Evolutionary conservation across 805 yeast species (phyloP).

Genomic region (Candida glaebosa): DNA sequence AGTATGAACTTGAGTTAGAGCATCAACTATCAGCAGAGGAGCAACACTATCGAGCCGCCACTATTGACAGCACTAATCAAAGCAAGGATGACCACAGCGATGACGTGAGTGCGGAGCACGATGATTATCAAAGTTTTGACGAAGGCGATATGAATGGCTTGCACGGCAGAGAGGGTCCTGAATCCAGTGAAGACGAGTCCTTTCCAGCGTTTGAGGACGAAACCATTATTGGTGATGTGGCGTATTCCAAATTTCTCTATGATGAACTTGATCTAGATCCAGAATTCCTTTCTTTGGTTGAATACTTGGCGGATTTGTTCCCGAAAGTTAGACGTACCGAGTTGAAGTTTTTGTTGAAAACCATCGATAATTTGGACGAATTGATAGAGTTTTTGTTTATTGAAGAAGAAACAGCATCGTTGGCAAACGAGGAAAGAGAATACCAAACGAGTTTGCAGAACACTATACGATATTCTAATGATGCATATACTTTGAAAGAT

Average conservation of each 20-base stretch:
- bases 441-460: background rate
- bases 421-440: slow-evolving; percentile 1
- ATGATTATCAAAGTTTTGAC: too few relatives aligned
- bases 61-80: too few relatives aligned
- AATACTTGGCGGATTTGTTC: slow-evolving; percentile 24
- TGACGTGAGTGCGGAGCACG: too few relatives aligned
- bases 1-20: too few relatives aligned
- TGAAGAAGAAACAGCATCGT: slow-evolving; percentile 12
- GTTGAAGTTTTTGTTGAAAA: slow-evolving; percentile 22
- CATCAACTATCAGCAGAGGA: too few relatives aligned
- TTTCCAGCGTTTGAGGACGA: too few relatives aligned
- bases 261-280: slow-evolving; percentile 13
- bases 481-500: slow-evolving; percentile 26
- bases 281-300: slow-evolving; percentile 11
- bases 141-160: too few relatives aligned
- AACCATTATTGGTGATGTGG: slow-evolving; percentile 1
- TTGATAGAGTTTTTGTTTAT: slow-evolving; percentile 23
- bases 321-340: slow-evolving; percentile 24
- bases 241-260: slow-evolving; percentile 2
- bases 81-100: too few relatives aligned
- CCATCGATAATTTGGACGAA: slow-evolving; percentile 18
- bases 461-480: slow-evolving; percentile 8
- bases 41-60: too few relatives aligned
- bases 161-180: too few relatives aligned
- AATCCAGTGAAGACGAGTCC: too few relatives aligned